These are phyloP conservation scores for Rosa lucieae DNA, from an alignment of 306 rosid genomes.

Conservation along the genomic window DNA sequence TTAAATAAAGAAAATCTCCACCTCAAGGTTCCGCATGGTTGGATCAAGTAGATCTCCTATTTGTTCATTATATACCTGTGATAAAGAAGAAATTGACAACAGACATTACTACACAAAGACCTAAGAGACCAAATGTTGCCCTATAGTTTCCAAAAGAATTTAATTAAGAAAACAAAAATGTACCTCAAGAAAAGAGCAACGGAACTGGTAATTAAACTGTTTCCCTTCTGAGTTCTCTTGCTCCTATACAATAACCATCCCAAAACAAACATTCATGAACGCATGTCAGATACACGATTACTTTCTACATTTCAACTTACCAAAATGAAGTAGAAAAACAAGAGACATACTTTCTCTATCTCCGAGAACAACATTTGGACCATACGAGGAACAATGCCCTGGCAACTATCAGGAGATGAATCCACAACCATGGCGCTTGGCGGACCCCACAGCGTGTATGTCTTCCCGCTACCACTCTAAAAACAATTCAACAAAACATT, in stretches of 20 bases:
- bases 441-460: slow-evolving; percentile 96
- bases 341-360: slow-evolving; percentile 65
- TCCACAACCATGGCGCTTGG: slow-evolving; percentile 83
- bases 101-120: slow-evolving; percentile 16
- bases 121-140: neutral
- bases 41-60: slow-evolving; percentile 61
- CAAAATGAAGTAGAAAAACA: slow-evolving; percentile 7
- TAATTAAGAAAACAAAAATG: neutral
- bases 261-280: slow-evolving; percentile 25
- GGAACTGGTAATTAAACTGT: slow-evolving; percentile 81
- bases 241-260: slow-evolving; percentile 48
- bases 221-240: slow-evolving; percentile 63
- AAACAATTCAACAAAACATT: slow-evolving; percentile 13
- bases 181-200: slow-evolving; percentile 96
- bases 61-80: slow-evolving; percentile 49
- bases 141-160: neutral
- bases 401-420: slow-evolving; percentile 47
- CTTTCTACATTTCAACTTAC: neutral
- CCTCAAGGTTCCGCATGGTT: slow-evolving; percentile 78
- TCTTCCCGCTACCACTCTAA: slow-evolving; percentile 91
- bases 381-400: slow-evolving; percentile 85
- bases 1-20: slow-evolving; percentile 24
- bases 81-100: slow-evolving; percentile 5
- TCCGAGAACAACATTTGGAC: slow-evolving; percentile 73
- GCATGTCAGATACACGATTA: neutral